A percentile compares a stretch with the other conserved stretches of the same genome.
Evolutionary conservation across 768 basidiomycete species (phyloP).

Genomic region (Cyathus striatus): DNA sequence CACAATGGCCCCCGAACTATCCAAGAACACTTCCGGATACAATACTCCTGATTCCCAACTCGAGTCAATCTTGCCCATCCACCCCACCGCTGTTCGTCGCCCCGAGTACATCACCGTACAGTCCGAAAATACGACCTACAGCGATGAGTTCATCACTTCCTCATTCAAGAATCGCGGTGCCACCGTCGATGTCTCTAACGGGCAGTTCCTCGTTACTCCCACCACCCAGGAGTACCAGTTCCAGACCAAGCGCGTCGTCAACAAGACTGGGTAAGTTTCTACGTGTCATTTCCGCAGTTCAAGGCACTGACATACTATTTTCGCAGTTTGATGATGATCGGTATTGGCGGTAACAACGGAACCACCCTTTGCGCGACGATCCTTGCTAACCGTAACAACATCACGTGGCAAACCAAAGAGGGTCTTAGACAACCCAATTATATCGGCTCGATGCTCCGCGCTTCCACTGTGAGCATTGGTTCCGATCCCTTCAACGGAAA

Average conservation of each 20-base stretch:
- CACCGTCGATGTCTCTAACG: constrained; percentile 61
- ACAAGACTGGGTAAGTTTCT: constrained; percentile 82
- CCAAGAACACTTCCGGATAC: constrained; percentile 56
- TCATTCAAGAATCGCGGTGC: constrained; percentile 81
- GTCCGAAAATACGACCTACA: constrained; percentile 76
- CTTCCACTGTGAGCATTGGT: constrained; percentile 91
- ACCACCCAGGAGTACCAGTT: constrained; percentile 83
- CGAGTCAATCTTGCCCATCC: constrained; percentile 65
- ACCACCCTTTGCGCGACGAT: constrained; percentile 91
- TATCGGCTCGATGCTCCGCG: constrained; percentile 93
- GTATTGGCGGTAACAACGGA: constrained; percentile 97
- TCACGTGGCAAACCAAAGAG: constrained; percentile 90
- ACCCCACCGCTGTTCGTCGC: constrained; percentile 83
- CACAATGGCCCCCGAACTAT: constrained; percentile 45
- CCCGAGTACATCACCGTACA: constrained; percentile 73
- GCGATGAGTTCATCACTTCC: constrained; percentile 77
- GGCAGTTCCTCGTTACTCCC: constrained; percentile 75
- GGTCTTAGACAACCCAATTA: constrained; percentile 95
- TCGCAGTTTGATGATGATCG: constrained; percentile 90
- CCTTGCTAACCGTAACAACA: constrained; percentile 92
- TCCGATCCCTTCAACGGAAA: constrained; percentile 73
- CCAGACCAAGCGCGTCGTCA: constrained; percentile 80
- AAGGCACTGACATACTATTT: constrained; percentile 7
- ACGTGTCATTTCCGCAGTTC: constrained; percentile 4
- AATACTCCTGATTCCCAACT: constrained; percentile 69